Base-by-base conservation (phyloP, 2,329 filamentous ascomycete genomes). In the Gliomastix tumulicola region DNA sequence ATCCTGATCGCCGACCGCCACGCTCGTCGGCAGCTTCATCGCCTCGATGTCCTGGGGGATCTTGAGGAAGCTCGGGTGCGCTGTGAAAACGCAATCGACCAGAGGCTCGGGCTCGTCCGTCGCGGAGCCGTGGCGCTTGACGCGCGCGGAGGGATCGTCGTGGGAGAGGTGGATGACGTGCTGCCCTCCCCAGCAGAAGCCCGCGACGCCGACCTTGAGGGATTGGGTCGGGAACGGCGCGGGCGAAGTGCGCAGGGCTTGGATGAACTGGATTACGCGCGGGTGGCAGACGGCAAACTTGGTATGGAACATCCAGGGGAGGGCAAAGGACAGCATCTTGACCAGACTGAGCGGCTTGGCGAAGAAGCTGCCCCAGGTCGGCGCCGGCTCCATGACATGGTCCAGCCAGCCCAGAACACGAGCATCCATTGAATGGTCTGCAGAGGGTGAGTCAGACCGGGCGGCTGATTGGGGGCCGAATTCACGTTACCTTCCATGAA, bases 141-240 rank as follows among this genome's bases (percentile, higher is more conserved):
- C 44, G 20, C 18, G 34, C 21, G 60, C 54, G 9, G 62, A 56
- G 15, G 36, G 21, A n/a, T 41, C 19, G 23, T 42, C 42, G 21
- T 44, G 42, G 19, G 41, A 34, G 7, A 79, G 62, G 12, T 63
- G 48, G 16, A 73, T 50, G 3, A 63, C 56, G 44, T 76, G 66
- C 44, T 70, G 69, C n/a, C 71, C 76, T 21, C 76, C 76, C 73
- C 74, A 80, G 59, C 74, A 79, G 59, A 76, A 79, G 1, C 76
- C 77, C 0, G 71, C 71, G 1, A 63, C 68, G 20, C 66, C 74
- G 35, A 79, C 56, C 21, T 54, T 55, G 13, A 55, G 46, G 4
- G 31, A 27, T 2, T 21, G 17, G 18, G 39, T 38, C 3, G 28
- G 17, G 18, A 38, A 38, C 4, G 40, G 38, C n/a, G 40, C 37